Base-by-base conservation (phyloP, 2,329 filamentous ascomycete species). In the Aaosphaeria arxii region DNA sequence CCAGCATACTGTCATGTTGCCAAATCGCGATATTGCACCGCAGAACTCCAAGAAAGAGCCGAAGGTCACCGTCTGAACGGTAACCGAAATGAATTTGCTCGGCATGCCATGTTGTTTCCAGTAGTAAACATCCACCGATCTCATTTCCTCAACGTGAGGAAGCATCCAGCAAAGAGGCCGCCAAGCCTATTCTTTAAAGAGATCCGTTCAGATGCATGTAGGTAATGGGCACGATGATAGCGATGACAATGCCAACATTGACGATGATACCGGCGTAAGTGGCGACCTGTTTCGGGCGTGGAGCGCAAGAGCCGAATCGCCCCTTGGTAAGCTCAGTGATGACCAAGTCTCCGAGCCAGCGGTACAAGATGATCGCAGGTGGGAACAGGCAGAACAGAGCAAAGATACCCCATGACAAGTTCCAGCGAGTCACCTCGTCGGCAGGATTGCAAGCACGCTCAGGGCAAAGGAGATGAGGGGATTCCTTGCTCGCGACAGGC, bases 281-380 rank as follows among this genome's bases (percentile, higher is more conserved):
- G 13, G 67, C 65, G 42, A 59, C 54, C 38, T 54, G 49, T 52
- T 72, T 71, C n/a, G 67, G 59, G 35, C 51, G 45, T 13, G 49
- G 42, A 1, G 62, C 55, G 47, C 62, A 68, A n/a, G 62, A 53
- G 5, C 58, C 55, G 24, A 71, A 52, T 4, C 57, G 54, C 9
- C 69, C 69, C 5, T 64, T 52, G 0, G 69, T 67, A 11, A 62
- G 39, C 3, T 52, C 61, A 7, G 51, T 49, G 7, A 72, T 67
- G 40, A 68, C 46, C 2, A 47, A 44, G 48, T 72, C 70, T 33
- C 66, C 61, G 24, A 55, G 52, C 29, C 58, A 59, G n/a, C 69
- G 66, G 47, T 62, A 70, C 28, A 72, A 57, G 30, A 71, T 55
- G 30, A 71, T 63, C 9, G 63, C 54, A 5, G 69, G 64, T 4